Percentiles rank a stretch among this genome's conserved stretches.
phyloP scores from a whole-genome alignment of 164 flowering plant genomes.

The Magnolia officinalis region DNA sequence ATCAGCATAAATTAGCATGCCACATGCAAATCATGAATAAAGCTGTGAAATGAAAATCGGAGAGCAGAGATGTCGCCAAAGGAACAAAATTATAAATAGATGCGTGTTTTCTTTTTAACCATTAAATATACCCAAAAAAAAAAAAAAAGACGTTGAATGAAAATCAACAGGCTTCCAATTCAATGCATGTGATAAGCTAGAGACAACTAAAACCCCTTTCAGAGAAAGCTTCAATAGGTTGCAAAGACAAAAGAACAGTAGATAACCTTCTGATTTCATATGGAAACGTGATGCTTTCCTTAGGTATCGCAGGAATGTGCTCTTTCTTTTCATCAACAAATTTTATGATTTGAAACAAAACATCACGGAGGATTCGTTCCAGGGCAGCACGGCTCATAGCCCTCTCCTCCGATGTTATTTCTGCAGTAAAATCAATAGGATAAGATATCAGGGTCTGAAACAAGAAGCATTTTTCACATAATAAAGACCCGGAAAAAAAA shows the following conservation, averaged over 20 bases:
- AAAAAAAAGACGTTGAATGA: too few species aligned
- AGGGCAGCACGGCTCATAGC: conserved; percentile 60
- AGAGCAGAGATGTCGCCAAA: too few species aligned
- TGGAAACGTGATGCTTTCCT: conserved; percentile 76
- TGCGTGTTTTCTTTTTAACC: too few species aligned
- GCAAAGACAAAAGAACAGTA: background rate
- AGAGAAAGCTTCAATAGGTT: background rate
- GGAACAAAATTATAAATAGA: too few species aligned
- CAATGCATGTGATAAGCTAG: too few species aligned
- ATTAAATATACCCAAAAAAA: too few species aligned
- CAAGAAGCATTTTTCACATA: background rate
- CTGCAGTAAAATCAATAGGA: conserved; percentile 28
- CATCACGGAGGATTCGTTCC: conserved; percentile 82
- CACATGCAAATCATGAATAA: too few species aligned
- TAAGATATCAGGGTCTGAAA: background rate
- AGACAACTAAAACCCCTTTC: background rate
- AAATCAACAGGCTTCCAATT: too few species aligned
- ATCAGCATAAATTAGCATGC: too few species aligned
- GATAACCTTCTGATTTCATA: conserved; percentile 84
- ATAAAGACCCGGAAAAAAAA: background rate
- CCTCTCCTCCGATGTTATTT: conserved; percentile 61
- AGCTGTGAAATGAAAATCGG: too few species aligned
- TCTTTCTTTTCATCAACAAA: conserved; percentile 98
- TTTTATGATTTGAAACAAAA: conserved; percentile 82
- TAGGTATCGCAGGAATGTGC: conserved; percentile 83